Percentiles rank a stretch among this genome's conserved stretches.
These are phyloP conservation scores for Amylostereum areolatum DNA, from an alignment of 1,284 basidiomycete species.

Conservation along the genomic window DNA sequence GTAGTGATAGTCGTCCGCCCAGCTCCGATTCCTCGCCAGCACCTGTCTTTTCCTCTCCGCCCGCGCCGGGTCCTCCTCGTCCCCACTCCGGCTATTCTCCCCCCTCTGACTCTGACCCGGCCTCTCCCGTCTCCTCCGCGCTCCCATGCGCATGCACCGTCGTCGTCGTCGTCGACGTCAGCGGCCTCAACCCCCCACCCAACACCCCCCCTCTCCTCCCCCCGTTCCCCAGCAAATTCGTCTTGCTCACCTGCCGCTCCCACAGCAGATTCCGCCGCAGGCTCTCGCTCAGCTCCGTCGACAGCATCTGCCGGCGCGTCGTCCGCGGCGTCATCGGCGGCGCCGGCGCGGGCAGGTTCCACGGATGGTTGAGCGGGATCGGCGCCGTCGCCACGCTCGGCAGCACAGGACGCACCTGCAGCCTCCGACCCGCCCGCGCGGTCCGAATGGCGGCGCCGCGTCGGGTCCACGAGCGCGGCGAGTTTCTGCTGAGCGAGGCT, in stretches of 20 bases:
- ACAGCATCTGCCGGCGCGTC: conserved; percentile 78
- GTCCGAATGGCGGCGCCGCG: conserved; percentile 24
- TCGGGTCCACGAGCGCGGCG: conserved; percentile 41
- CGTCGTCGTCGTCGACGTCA: conserved; percentile 24
- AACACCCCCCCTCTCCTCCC: conserved; percentile 25
- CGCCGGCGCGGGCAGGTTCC: conserved; percentile 64
- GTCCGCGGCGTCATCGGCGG: conserved; percentile 80
- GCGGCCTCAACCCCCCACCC: conserved; percentile 32
- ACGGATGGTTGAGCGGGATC: conserved; percentile 63
- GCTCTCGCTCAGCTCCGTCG: conserved; percentile 82
- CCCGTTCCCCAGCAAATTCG: conserved; percentile 35
- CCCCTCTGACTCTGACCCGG: conserved; percentile 12
- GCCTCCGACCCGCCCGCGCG: conserved; percentile 9
- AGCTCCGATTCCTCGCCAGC: conserved; percentile 58
- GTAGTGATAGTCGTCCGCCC: conserved; percentile 64
- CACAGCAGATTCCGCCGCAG: conserved; percentile 79
- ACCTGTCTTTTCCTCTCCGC: conserved; percentile 35
- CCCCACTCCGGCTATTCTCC: conserved; percentile 1
- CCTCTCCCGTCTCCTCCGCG: neutral
- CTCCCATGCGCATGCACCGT: too few relatives aligned
- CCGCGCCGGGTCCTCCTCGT: conserved; percentile 20
- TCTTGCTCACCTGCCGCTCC: conserved; percentile 70
- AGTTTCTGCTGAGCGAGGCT: conserved; percentile 61
- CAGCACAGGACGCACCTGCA: conserved; percentile 17
- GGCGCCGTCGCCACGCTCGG: conserved; percentile 33